These are phyloP conservation scores for Aspergillus wentii DNA, from an alignment of 495 filamentous ascomycete genomes.

Conservation along the genomic window DNA sequence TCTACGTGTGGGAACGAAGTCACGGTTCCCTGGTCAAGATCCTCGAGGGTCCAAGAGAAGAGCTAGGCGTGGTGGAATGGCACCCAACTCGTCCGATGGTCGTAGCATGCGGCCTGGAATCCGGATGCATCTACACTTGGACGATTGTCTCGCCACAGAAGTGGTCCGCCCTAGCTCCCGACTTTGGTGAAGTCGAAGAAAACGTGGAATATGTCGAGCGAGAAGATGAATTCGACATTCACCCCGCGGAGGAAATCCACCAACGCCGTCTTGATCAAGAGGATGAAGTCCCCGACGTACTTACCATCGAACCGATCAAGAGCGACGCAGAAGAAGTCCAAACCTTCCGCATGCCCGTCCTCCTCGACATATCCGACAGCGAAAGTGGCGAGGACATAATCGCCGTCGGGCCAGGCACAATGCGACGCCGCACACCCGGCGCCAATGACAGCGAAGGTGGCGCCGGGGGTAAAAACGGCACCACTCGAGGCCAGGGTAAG, in stretches of 20 bases:
- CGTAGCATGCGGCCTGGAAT: constrained; percentile 84
- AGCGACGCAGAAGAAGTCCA: constrained; percentile 46
- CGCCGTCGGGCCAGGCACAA: constrained; percentile 76
- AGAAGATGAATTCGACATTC: constrained; percentile 97
- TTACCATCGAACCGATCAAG: constrained; percentile 67
- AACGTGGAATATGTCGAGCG: constrained; percentile 93
- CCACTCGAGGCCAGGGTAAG: constrained; percentile 13
- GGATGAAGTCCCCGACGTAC: constrained; percentile 83
- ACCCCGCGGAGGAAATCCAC: constrained; percentile 90
- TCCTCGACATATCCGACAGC: constrained; percentile 71
- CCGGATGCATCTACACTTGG: constrained; percentile 88
- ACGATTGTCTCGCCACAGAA: constrained; percentile 86
- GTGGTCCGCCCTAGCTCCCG: constrained; percentile 94
- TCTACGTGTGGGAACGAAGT: constrained; percentile 96
- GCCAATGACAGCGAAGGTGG: too few relatives aligned
- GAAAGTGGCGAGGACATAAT: constrained; percentile 87
- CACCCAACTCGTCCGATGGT: constrained; percentile 86
- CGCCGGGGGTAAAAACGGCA: constrained; percentile 21
- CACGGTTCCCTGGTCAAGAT: constrained; percentile 95
- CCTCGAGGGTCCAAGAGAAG: constrained; percentile 90
- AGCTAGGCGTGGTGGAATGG: constrained; percentile 94
- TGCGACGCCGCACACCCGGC: constrained; percentile 69
- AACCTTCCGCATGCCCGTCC: constrained; percentile 79
- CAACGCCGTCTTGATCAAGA: constrained; percentile 85
- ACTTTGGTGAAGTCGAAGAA: constrained; percentile 97